A percentile compares a stretch with the other conserved stretches of the same genome.
phyloP scores from a whole-genome alignment of 441 rosid genomes.

The Oxalis stricta region DNA sequence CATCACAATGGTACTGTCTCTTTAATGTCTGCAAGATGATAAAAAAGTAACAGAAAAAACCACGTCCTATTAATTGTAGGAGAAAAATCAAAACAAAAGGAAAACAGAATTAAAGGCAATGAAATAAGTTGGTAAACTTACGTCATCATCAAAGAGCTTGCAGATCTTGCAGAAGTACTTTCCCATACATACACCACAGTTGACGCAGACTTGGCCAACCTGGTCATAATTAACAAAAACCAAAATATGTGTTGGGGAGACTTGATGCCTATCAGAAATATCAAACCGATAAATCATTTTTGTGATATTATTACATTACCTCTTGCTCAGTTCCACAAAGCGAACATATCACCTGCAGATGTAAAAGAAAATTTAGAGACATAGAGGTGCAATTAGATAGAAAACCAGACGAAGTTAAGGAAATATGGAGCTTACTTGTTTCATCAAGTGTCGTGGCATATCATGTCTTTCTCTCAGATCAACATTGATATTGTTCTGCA shows the following conservation, averaged over 20 bases:
- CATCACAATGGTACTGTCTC: slow-evolving; percentile 70
- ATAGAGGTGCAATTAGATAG: neutral
- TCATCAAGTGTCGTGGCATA: slow-evolving; percentile 60
- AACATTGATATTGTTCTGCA: slow-evolving; percentile 51
- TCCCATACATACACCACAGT: slow-evolving; percentile 88
- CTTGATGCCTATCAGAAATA: neutral
- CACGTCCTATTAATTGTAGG: neutral
- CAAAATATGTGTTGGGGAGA: neutral
- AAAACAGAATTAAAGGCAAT: neutral
- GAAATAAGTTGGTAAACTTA: slow-evolving; percentile 4
- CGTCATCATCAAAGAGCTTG: slow-evolving; percentile 89
- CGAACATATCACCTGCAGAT: slow-evolving; percentile 59
- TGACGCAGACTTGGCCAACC: slow-evolving; percentile 62
- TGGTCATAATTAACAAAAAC: slow-evolving; percentile 8
- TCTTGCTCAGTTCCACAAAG: slow-evolving; percentile 80
- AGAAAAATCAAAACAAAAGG: neutral
- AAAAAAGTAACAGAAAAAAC: slow-evolving; percentile 3
- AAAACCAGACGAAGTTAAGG: neutral
- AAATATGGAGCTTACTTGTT: slow-evolving; percentile 24
- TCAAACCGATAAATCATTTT: neutral
- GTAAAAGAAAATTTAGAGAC: neutral
- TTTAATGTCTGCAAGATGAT: slow-evolving; percentile 53
- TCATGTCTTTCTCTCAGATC: slow-evolving; percentile 62
- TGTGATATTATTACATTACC: slow-evolving; percentile 16
- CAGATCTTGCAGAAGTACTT: slow-evolving; percentile 62